phyloP scores from a whole-genome alignment of 1,139 yeast species.

The Saccharomycopsis crataegensis region DNA sequence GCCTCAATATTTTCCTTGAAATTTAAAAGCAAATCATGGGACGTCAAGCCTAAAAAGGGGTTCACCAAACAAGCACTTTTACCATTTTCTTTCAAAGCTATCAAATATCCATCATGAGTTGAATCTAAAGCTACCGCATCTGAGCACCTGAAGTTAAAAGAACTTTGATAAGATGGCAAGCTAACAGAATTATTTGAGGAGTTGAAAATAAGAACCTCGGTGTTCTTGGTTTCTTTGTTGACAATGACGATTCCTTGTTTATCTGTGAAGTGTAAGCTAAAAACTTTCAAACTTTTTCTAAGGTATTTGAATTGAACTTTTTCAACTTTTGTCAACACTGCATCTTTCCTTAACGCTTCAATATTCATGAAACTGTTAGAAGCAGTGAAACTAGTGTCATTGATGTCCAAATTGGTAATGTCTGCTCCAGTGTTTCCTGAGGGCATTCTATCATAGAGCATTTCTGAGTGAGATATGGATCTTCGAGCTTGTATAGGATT shows the following conservation, averaged over 20 bases:
- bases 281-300: constrained; percentile 33
- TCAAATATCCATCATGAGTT: constrained; percentile 28
- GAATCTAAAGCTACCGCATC: constrained; percentile 21
- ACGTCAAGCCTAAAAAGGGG: constrained; percentile 54
- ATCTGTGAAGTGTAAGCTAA: constrained; percentile 40
- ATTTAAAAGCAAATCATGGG: constrained; percentile 27
- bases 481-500: constrained; percentile 24
- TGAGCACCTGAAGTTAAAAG: constrained; percentile 21
- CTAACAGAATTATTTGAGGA: constrained; percentile 23
- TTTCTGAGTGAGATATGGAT: constrained; percentile 49
- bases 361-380: constrained; percentile 16
- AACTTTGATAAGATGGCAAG: constrained; percentile 23
- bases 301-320: constrained; percentile 30
- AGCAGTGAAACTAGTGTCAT: constrained; percentile 15
- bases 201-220: constrained; percentile 46
- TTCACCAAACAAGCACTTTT: constrained; percentile 42
- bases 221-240: constrained; percentile 29
- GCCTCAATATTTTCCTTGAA: neutral
- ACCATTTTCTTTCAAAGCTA: constrained; percentile 30
- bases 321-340: constrained; percentile 57
- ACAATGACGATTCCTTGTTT: constrained; percentile 54
- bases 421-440: constrained; percentile 27
- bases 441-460: constrained; percentile 56
- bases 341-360: constrained; percentile 46
- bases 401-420: constrained; percentile 19